These are phyloP conservation scores for Diplocarpon mali DNA, from an alignment of 2,329 filamentous ascomycete species.

Conservation along the genomic window DNA sequence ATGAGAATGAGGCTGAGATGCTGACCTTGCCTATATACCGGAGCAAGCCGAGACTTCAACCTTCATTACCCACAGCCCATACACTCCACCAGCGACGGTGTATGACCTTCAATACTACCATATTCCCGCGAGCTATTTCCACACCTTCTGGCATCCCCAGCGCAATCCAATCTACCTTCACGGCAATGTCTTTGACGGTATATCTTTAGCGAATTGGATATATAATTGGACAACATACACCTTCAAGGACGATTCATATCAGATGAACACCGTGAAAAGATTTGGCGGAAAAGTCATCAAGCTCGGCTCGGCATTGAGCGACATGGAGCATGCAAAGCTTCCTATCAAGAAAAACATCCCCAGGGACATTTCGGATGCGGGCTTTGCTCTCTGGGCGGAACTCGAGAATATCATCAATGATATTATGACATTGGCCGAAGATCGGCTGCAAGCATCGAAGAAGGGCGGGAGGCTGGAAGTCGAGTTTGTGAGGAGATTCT, in stretches of 20 bases:
- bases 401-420: conserved; percentile 4
- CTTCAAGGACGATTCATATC: conserved; percentile 2
- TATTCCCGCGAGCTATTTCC: conserved; percentile 5
- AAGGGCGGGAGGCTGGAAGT: conserved; percentile 3
- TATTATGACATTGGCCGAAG: conserved; percentile 4
- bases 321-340: conserved; percentile 1
- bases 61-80: conserved; percentile 1
- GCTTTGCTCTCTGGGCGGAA: conserved; percentile 1
- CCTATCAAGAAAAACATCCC: neutral
- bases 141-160: conserved; percentile 3
- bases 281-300: conserved; percentile 2
- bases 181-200: conserved; percentile 5
- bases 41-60: neutral
- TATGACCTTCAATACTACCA: conserved; percentile 4
- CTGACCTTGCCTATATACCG: no score
- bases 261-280: conserved; percentile 2
- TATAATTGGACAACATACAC: conserved; percentile 4
- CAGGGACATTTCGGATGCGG: conserved; percentile 1
- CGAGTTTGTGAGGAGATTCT: conserved; percentile 2
- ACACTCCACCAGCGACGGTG: conserved; percentile 3
- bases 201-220: conserved; percentile 2
- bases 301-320: conserved; percentile 2
- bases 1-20: no score
- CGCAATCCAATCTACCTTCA: conserved; percentile 4
- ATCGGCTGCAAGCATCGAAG: neutral